phyloP scores from a whole-genome alignment of 1,139 yeast species.

The Blastobotrys ciferrii region DNA sequence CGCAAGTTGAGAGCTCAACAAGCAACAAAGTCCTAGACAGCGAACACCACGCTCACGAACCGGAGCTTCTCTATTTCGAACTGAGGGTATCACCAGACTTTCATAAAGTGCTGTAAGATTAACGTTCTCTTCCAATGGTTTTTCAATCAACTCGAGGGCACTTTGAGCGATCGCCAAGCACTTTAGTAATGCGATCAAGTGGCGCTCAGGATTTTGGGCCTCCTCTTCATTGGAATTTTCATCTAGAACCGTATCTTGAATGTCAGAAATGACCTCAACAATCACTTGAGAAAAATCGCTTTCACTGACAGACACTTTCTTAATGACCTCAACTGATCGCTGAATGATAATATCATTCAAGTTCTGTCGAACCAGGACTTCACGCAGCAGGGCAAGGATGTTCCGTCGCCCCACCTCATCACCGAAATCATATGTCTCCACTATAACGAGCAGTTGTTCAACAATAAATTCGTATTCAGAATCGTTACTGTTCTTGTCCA shows the following conservation, averaged over 20 bases:
- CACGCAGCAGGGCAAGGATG: conserved; percentile 69
- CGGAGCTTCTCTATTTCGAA: conserved; percentile 57
- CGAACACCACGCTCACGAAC: conserved; percentile 67
- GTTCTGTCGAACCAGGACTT: conserved; percentile 34
- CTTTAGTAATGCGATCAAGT: conserved; percentile 48
- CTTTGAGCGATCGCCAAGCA: conserved; percentile 71
- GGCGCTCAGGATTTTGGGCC: conserved; percentile 37
- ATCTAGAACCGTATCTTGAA: conserved; percentile 60
- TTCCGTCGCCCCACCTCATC: conserved; percentile 91
- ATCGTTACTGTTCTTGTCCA: conserved; percentile 45
- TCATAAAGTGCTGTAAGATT: conserved; percentile 71
- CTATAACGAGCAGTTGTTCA: conserved; percentile 66
- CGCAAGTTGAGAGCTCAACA: conserved; percentile 65
- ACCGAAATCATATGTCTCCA: conserved; percentile 75
- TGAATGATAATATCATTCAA: conserved; percentile 55
- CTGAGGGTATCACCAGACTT: conserved; percentile 80
- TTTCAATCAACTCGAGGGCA: conserved; percentile 65
- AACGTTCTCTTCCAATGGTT: conserved; percentile 62
- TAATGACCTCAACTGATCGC: conserved; percentile 61
- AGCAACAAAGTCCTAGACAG: conserved; percentile 77
- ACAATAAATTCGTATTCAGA: conserved; percentile 71
- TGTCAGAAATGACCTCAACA: conserved; percentile 82
- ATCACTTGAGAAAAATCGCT: conserved; percentile 81
- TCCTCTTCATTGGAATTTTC: conserved; percentile 18
- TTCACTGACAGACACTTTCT: conserved; percentile 72